These are phyloP conservation scores for Lenzites betulinus DNA, from an alignment of 768 basidiomycete genomes.

Conservation along the genomic window DNA sequence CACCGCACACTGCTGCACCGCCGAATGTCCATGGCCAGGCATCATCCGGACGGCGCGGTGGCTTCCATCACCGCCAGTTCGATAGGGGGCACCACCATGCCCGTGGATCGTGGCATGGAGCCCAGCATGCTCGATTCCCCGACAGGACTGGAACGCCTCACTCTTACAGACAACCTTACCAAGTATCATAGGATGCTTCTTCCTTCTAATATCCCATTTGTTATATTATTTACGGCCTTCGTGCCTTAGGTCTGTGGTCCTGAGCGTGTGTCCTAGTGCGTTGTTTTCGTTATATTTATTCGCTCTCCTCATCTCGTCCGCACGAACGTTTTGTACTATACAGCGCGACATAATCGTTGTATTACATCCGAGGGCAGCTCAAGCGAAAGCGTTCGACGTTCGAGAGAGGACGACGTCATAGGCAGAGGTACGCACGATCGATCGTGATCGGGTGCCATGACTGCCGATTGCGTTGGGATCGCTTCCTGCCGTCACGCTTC, in stretches of 20 bases:
- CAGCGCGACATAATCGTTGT: no score
- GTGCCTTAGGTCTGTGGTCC: no score
- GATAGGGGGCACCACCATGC: not conserved
- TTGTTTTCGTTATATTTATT: no score
- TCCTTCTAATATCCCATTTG: no score
- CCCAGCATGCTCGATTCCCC: not conserved
- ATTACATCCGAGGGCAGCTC: no score
- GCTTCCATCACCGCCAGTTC: not conserved
- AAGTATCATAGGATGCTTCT: no score
- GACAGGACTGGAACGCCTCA: not conserved
- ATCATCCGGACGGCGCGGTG: not conserved
- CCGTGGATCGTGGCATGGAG: not conserved
- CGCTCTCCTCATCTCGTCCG: no score
- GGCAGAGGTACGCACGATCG: not conserved
- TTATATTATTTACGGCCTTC: no score
- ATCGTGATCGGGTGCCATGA: not conserved
- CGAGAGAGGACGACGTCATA: not conserved
- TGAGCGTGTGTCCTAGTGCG: no score
- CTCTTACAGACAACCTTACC: not conserved
- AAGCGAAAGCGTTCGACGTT: no score
- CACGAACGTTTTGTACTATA: no score
- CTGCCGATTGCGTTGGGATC: slow-evolving; percentile 2
- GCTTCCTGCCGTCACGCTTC: not conserved
- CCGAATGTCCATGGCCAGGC: not conserved
- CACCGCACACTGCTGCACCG: not conserved